These are phyloP conservation scores for Eucalyptus regnans DNA, from an alignment of 345 rosid genomes.

Conservation along the genomic window DNA sequence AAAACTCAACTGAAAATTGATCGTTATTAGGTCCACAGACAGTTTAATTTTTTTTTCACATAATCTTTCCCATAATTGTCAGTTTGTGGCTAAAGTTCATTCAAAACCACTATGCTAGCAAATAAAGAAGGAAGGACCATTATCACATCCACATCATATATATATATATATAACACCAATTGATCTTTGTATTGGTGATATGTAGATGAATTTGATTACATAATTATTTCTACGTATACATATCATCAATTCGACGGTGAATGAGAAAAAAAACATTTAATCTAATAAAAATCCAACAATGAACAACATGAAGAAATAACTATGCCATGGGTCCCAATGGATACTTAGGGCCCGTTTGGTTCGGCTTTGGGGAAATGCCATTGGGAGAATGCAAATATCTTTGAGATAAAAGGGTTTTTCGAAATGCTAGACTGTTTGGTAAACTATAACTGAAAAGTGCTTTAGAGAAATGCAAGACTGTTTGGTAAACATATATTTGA, in stretches of 20 bases:
- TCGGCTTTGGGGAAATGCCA: no score
- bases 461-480: no score
- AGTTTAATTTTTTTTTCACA: not conserved
- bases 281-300: not conserved
- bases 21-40: not conserved
- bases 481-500: no score
- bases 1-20: not conserved
- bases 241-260: not conserved
- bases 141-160: not conserved
- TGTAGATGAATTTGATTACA: not conserved
- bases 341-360: not conserved
- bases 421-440: no score
- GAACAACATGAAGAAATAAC: not conserved
- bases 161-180: not conserved
- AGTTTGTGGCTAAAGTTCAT: not conserved
- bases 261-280: not conserved
- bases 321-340: not conserved
- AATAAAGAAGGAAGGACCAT: not conserved
- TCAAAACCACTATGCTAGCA: no score
- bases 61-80: not conserved
- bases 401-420: no score
- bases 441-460: no score
- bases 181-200: not conserved
- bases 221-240: no score
- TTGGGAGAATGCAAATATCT: no score